Percentiles rank a stretch among this genome's conserved stretches.
These are phyloP conservation scores for Apiotrichum sp. DNA, from an alignment of 1,284 basidiomycete species.

Conservation along the genomic window DNA sequence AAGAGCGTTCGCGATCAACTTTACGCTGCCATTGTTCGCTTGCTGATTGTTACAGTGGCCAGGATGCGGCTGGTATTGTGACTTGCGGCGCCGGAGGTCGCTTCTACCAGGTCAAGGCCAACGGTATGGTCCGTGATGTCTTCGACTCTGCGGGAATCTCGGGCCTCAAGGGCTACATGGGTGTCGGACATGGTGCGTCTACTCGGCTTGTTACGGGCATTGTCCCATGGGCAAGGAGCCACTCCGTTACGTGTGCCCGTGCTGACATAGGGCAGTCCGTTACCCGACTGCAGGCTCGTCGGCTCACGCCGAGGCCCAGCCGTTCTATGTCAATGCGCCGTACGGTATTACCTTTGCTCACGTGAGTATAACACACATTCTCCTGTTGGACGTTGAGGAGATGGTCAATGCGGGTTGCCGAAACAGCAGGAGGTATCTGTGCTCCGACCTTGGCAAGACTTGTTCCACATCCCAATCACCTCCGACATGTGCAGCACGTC, in stretches of 20 bases:
- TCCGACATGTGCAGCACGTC: too few relatives aligned
- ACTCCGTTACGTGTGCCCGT: constrained; percentile 9
- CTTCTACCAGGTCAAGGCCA: constrained; percentile 98
- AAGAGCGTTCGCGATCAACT: not conserved
- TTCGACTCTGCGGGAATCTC: constrained; percentile 77
- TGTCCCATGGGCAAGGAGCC: too few relatives aligned
- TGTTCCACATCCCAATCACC: too few relatives aligned
- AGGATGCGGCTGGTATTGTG: constrained; percentile 97
- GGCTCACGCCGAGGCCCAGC: constrained; percentile 96
- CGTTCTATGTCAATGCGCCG: constrained; percentile 99
- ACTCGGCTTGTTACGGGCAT: too few relatives aligned
- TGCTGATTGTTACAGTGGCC: constrained; percentile 53
- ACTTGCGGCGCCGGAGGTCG: constrained; percentile 93
- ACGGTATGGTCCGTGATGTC: constrained; percentile 98
- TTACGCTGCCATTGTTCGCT: not conserved
- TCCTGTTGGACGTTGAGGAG: too few relatives aligned
- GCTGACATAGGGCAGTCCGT: constrained; percentile 56
- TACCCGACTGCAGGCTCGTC: constrained; percentile 98
- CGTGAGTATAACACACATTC: constrained; percentile 52
- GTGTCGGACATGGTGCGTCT: constrained; percentile 84
- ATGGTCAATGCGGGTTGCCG: too few relatives aligned
- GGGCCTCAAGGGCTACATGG: constrained; percentile 87
- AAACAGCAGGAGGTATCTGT: too few relatives aligned
- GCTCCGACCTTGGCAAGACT: too few relatives aligned
- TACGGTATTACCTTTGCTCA: constrained; percentile 93